A percentile compares a stretch with the other conserved stretches of the same genome.
These are phyloP conservation scores for Danielia oregonensis DNA, from an alignment of 805 yeast genomes.

Conservation along the genomic window DNA sequence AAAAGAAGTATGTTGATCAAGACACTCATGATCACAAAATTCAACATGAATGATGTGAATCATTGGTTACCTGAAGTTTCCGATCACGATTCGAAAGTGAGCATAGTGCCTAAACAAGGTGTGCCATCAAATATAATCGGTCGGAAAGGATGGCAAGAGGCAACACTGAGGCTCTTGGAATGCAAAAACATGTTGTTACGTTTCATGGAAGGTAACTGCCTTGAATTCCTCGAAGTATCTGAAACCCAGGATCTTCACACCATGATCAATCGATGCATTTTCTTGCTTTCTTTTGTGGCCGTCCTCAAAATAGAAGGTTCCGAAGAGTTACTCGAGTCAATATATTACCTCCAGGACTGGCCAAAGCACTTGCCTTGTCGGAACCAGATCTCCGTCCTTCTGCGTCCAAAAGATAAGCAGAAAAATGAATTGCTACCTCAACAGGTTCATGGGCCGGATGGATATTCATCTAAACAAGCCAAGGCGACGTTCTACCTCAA, in stretches of 20 bases:
- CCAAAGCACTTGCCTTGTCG: conserved; percentile 1
- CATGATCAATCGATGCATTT: conserved; percentile 8
- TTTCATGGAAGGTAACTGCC: conserved; percentile 1
- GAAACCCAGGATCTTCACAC: conserved; percentile 7
- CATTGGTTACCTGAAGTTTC: not conserved
- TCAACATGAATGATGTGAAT: not conserved
- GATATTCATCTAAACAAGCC: conserved; percentile 4
- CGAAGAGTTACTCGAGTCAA: conserved; percentile 15
- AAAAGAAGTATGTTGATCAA: not conserved
- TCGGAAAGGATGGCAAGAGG: too few species aligned
- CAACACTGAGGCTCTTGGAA: conserved; percentile 1
- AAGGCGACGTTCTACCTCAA: conserved; percentile 3
- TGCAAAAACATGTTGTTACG: conserved; percentile 9
- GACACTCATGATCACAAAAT: not conserved
- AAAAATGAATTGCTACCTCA: not conserved
- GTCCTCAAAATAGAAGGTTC: conserved; percentile 1
- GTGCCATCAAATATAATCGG: too few species aligned
- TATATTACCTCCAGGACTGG: conserved; percentile 11
- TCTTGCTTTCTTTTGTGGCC: conserved; percentile 6
- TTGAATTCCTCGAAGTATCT: conserved; percentile 5
- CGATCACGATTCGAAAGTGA: not conserved
- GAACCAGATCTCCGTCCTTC: not conserved
- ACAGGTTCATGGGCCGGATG: conserved; percentile 8
- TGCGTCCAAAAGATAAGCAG: not conserved
- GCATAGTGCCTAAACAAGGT: not conserved